phyloP scores from a whole-genome alignment of 148 eudicot genomes.

The Rhododendron vialii region DNA sequence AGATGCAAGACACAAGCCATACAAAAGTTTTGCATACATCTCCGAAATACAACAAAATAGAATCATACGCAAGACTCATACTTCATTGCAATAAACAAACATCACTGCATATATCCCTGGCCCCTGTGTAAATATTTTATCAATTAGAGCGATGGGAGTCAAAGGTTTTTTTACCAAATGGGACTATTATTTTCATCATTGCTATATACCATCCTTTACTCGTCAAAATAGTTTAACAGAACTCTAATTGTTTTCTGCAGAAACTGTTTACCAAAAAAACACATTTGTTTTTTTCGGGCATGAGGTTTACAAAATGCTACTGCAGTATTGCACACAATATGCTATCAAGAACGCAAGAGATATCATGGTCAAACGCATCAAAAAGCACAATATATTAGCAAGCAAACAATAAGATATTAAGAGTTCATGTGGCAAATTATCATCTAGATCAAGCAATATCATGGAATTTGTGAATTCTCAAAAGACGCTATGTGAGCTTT shows the following conservation, averaged over 20 bases:
- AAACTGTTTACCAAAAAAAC: background rate
- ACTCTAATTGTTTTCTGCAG: background rate
- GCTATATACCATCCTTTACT: background rate
- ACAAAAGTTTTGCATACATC: background rate
- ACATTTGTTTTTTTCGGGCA: too few relatives aligned
- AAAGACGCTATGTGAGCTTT: background rate
- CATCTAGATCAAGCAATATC: background rate
- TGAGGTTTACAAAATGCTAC: background rate
- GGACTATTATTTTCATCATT: background rate
- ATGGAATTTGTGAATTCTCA: background rate
- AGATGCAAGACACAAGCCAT: background rate
- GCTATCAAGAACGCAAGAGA: background rate
- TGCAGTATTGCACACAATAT: background rate
- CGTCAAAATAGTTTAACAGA: background rate
- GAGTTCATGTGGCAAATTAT: background rate
- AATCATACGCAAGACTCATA: background rate
- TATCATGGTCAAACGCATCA: background rate
- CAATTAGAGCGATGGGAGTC: background rate
- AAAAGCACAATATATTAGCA: background rate
- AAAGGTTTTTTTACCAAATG: background rate
- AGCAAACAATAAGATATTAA: background rate
- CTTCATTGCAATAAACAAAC: background rate
- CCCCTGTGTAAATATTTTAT: too few relatives aligned
- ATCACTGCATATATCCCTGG: background rate
- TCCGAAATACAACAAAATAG: too few relatives aligned